phyloP scores from a whole-genome alignment of 345 rosid species.

The Salix suchowensis region DNA sequence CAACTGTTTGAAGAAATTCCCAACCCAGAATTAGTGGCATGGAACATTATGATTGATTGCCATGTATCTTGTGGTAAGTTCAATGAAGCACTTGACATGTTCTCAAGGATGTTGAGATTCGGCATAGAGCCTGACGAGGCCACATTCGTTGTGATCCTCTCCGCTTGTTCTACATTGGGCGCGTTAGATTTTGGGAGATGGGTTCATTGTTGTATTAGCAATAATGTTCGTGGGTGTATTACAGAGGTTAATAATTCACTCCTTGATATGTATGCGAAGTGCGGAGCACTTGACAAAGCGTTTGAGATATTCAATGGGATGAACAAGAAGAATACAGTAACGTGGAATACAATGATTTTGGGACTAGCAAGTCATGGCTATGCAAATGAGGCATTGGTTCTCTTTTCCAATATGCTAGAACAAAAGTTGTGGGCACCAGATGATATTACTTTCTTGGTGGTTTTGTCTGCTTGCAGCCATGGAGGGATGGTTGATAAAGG shows the following conservation, averaged over 20 bases:
- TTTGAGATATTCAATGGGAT: conserved; percentile 20
- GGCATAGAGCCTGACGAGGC: conserved; percentile 36
- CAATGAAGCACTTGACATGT: conserved; percentile 27
- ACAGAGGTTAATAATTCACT: conserved; percentile 30
- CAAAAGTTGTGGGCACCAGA: conserved; percentile 28
- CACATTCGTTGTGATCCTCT: conserved; percentile 29
- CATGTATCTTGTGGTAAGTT: conserved; percentile 18
- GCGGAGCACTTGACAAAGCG: conserved; percentile 42
- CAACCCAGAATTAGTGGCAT: conserved; percentile 27
- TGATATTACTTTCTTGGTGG: conserved; percentile 39
- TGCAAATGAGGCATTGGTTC: conserved; percentile 22
- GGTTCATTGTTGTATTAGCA: conserved; percentile 23
- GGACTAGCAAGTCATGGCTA: conserved; percentile 41
- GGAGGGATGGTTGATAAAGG: conserved; percentile 47
- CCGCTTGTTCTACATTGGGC: conserved; percentile 34
- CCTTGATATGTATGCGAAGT: conserved; percentile 46
- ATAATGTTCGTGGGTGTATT: neutral
- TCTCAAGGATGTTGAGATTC: conserved; percentile 21
- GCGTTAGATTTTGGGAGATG: conserved; percentile 37
- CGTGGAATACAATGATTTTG: conserved; percentile 41
- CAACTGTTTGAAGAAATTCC: conserved; percentile 40
- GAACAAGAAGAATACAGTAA: conserved; percentile 22
- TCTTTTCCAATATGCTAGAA: conserved; percentile 24
- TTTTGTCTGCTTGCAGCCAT: conserved; percentile 38
- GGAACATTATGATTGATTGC: conserved; percentile 35